Percentiles rank a stretch among this genome's conserved stretches.
phyloP scores from a whole-genome alignment of 179 eudicot genomes.

The Spergularia azorica region DNA sequence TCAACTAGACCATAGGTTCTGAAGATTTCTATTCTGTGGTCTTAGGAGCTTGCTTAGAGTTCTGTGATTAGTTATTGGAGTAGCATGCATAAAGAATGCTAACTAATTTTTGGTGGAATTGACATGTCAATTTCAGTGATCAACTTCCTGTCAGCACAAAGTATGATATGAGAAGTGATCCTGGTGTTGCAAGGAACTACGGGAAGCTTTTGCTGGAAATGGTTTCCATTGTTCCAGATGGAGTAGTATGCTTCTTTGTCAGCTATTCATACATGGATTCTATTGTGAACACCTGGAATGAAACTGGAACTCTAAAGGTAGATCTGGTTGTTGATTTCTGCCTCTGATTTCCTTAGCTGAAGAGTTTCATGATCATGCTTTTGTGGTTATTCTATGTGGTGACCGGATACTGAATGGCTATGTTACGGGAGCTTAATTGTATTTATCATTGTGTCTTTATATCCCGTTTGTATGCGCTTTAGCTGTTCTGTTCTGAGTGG shows the following conservation, averaged over 20 bases:
- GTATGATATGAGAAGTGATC: constrained; percentile 95
- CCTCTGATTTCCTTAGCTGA: constrained; percentile 16
- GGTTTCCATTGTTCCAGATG: constrained; percentile 98
- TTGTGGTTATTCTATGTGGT: background rate
- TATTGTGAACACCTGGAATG: constrained; percentile 98
- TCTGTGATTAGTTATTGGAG: background rate
- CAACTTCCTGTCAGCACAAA: constrained; percentile 99
- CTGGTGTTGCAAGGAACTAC: constrained; percentile 96
- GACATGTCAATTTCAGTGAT: constrained; percentile 57
- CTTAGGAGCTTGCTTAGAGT: background rate
- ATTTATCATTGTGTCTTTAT: background rate
- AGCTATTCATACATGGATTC: constrained; percentile 99
- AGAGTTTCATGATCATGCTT: background rate
- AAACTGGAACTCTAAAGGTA: constrained; percentile 90
- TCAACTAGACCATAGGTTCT: background rate
- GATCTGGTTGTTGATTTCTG: background rate
- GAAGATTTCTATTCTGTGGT: background rate
- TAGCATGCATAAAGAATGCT: background rate
- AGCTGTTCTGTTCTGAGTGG: background rate
- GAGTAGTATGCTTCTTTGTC: constrained; percentile 95
- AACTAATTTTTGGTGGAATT: constrained; percentile 8
- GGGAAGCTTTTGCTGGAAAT: constrained; percentile 96
- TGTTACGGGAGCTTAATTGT: background rate
- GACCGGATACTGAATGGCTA: background rate
- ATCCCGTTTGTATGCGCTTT: background rate